Evolutionary conservation across 2,329 filamentous ascomycete species (phyloP), one percentile per base, ranked within the genome.

Genomic region (Cryphonectria japonica): DNA sequence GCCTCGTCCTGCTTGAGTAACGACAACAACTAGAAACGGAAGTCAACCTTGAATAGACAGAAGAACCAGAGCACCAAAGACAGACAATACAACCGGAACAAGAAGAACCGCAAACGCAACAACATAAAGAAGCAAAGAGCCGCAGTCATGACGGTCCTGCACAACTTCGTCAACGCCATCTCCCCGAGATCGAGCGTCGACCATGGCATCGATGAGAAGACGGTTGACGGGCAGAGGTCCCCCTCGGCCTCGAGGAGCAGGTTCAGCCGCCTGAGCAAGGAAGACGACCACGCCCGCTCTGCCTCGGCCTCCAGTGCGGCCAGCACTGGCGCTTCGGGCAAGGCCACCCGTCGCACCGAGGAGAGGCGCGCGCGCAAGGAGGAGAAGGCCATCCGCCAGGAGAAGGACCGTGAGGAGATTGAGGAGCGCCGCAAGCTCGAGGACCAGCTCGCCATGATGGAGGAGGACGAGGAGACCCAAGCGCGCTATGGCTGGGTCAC

Each of bases 301-400:
- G 41, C 39, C 26, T 72, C 70, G 13, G 1, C 63, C 19, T 62
- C 68, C n/a, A 64, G 67, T 37, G 54, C 37, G 41, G 52, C 46
- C n/a, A 73, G 69, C 41, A 39, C 50, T 16, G 68, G 22, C 57
- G 71, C 69, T 22, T 32, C 63, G 29, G 70, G 29, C 62, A 63
- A 73, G 64, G 65, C 71, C 32, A 68, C 66, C 37, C 62, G 72
- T 9, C 64, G 69, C 50, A 71, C 67, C 5, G 77, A 79, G 71
- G 79, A 81, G 71, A 73, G 78, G 39, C 78, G 78, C 19, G 77
- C 79, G 16, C 77, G 79, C 32, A 77, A 81, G 52, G 75, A 80
- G 50, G 77, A 80, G 34, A 75, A 78, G 19, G 43, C 46, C 6
- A 0, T 66, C 60, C 62, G 66, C 50, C 66, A 69, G 16, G 65